Evolutionary conservation across 768 basidiomycete species (phyloP), one percentile per base, ranked within the genome.

Genomic region (Boletus rubroflammeus): DNA sequence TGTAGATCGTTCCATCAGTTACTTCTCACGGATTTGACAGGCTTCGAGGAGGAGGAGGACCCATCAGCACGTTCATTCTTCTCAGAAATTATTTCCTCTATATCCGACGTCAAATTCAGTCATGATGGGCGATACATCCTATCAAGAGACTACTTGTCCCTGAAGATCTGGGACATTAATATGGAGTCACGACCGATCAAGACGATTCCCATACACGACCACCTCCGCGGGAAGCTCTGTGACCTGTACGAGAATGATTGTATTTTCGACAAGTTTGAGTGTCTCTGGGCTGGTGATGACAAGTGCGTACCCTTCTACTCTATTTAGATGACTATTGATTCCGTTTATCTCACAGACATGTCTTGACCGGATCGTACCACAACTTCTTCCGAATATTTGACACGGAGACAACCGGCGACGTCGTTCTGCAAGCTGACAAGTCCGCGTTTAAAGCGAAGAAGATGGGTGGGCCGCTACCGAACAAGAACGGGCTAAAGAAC

Each of bases 361-460:
- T 98, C 55, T 78, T 99, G 59, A 98, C 97, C n/a, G 97, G 97
- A 41, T 98, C 97, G 47, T 99, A 99, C 77, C 96, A 98, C 78
- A 99, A 99, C 76, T 98, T 96, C 77, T 95, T 99, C 89, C 93
- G 94, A 72, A 97, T 99, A 84, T 99, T 93, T 75, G 96, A 98
- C 72, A 83, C 85, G 50, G 92, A 96, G 56, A 84, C 86, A 31
- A 68, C 85, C 58, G 88, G 86, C 57, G 97, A 98, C 65, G 85
- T 95, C 41, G 91, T 98, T 13, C 75, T 99, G 52, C 97, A 98
- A 73, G 97, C 97, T 2, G 97, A 99, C 78, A 99, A 99, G 73
- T 95, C 93, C 15, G 95, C 96, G 6, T 99, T 99, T 79, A 98
- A 98, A 73, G 93, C 92, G 46, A 99, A 98, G 86, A 99, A 98